These are phyloP conservation scores for Lodderomyces orthopsilosis DNA, from an alignment of 1,139 yeast species.

Conservation along the genomic window DNA sequence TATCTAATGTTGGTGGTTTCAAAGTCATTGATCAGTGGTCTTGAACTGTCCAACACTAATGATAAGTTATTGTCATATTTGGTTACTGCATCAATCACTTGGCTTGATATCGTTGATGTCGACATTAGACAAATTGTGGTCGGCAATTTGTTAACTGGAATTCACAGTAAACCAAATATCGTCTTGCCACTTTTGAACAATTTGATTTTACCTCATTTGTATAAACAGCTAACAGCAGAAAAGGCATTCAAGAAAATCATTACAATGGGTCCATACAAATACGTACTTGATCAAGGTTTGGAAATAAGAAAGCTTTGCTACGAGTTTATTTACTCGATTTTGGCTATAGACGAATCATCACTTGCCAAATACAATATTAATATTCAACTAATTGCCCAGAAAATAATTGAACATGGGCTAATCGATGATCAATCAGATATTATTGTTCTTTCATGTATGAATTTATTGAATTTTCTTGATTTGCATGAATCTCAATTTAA, in stretches of 20 bases:
- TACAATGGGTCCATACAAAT: constrained; percentile 87
- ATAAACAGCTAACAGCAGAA: constrained; percentile 55
- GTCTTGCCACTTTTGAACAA: constrained; percentile 59
- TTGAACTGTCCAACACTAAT: constrained; percentile 13
- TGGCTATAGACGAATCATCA: constrained; percentile 24
- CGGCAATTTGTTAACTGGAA: constrained; percentile 57
- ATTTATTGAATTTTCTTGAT: constrained; percentile 28
- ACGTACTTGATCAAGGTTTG: constrained; percentile 75
- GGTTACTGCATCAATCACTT: constrained; percentile 16
- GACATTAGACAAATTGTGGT: constrained; percentile 56
- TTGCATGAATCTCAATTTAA: constrained; percentile 19
- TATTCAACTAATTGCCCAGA: constrained; percentile 23
- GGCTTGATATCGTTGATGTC: constrained; percentile 26
- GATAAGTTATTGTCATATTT: constrained; percentile 15
- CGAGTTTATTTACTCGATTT: constrained; percentile 63
- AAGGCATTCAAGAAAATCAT: constrained; percentile 60
- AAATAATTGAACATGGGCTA: constrained; percentile 34
- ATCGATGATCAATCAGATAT: constrained; percentile 41
- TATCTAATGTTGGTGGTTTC: constrained; percentile 35
- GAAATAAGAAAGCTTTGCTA: constrained; percentile 72
- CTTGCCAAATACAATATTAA: constrained; percentile 20
- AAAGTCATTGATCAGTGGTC: constrained; percentile 29
- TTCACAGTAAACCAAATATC: constrained; percentile 61
- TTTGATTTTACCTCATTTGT: constrained; percentile 62
- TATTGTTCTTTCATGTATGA: constrained; percentile 35